Evolutionary conservation across 371 early-diverging fungal species (phyloP), one percentile per base, ranked within the genome.

Genomic region (Mucor ambiguus): DNA sequence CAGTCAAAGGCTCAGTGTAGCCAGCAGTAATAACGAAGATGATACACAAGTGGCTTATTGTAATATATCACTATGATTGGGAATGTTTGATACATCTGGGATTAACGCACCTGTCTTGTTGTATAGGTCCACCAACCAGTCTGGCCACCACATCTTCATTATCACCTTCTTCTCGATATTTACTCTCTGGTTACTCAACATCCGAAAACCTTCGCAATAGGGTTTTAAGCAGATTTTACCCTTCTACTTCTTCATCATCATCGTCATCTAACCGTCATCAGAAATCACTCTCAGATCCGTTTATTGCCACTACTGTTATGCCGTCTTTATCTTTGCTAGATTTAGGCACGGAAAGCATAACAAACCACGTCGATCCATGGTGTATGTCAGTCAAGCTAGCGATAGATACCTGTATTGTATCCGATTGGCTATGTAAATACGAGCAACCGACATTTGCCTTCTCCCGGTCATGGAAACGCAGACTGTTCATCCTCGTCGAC

Each of bases 391-490:
- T 72, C 11, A 75, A 77, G 41, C 54, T 52, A 5, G 81, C 76
- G 0, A 33, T 71, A 18, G 78, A 80, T 14, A 56, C 72, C n/a
- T 60, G 69, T 18, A 69, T 72, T 29, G 64, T 63, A 35, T 60
- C 65, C 30, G 73, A 68, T 16, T 82, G 78, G 78, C 41, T 82
- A 44, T 55, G 73, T 22, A 77, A 74, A 55, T 69, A 78, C 41
- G 75, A 79, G 26, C 58, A 70, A 1, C 73, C 82, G 2, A 33
- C 72, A 4, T 79, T 79, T 62, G 67, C 73, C 10, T 76, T 79
- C 38, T 60, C 72, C 9, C 70, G 75, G 22, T 43, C 82, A 26
- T 82, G 82, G 82, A 82, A 82, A 62, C 70, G 73, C 28, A 66
- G 80, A 43, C 64, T 68, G 20, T 60, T 74, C 29, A 65, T 76